Evolutionary conservation across 176 grass and related monocot species (phyloP).

Genomic region (Alopecurus myosuroides): DNA sequence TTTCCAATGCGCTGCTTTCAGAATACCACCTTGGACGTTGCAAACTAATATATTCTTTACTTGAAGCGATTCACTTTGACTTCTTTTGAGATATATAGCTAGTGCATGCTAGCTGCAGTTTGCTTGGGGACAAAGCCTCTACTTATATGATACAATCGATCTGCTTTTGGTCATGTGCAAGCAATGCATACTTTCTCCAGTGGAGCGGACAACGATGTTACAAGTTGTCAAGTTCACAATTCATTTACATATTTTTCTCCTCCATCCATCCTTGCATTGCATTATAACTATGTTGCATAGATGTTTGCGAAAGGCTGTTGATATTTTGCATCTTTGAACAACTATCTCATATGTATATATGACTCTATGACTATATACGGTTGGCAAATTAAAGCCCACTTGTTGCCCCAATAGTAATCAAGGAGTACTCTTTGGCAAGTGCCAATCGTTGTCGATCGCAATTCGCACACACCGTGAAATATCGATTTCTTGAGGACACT

Average conservation of each 20-base stretch:
- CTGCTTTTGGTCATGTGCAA: conserved; percentile 21
- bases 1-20: conserved; percentile 28
- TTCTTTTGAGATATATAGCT: neutral
- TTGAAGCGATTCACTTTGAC: conserved; percentile 5
- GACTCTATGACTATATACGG: too few relatives aligned
- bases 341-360: too few relatives aligned
- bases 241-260: neutral
- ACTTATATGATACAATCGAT: neutral
- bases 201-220: neutral
- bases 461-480: too few relatives aligned
- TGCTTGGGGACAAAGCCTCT: conserved; percentile 33
- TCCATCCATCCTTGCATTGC: neutral
- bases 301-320: too few relatives aligned
- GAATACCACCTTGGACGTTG: conserved; percentile 3
- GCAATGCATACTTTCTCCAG: neutral
- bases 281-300: too few relatives aligned
- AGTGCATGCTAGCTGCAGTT: conserved; percentile 4
- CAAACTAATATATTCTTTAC: conserved; percentile 26
- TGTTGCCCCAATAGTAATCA: too few relatives aligned
- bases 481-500: too few relatives aligned
- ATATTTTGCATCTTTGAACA: too few relatives aligned
- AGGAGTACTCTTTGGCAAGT: too few relatives aligned
- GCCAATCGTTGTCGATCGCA: too few relatives aligned
- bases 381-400: too few relatives aligned
- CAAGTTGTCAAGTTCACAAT: neutral